These are phyloP conservation scores for Coemansia sp. DNA, from an alignment of 192 early-diverging fungal species.

Conservation along the genomic window DNA sequence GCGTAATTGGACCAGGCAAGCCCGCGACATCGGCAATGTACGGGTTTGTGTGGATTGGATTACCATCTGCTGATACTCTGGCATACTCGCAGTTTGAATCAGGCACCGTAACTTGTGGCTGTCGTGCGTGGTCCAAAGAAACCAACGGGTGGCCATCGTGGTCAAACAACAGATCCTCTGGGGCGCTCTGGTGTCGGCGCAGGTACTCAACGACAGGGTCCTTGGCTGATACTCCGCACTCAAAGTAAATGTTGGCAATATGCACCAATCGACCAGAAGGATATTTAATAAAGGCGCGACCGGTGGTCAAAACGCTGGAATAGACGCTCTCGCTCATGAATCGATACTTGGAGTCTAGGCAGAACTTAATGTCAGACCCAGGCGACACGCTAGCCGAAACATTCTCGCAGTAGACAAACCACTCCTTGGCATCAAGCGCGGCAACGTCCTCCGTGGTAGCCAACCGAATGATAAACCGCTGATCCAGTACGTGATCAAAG, in stretches of 20 bases:
- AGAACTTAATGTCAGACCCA: conserved; percentile 70
- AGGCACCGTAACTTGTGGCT: too few relatives aligned
- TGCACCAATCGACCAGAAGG: conserved; percentile 63
- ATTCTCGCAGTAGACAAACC: conserved; percentile 61
- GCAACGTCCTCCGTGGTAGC: conserved; percentile 72
- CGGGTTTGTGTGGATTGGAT: too few relatives aligned
- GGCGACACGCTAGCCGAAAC: conserved; percentile 45
- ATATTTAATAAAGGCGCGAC: conserved; percentile 58
- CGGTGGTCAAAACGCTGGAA: conserved; percentile 66
- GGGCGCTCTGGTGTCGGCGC: too few relatives aligned
- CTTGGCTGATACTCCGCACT: conserved; percentile 14
- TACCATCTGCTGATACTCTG: too few relatives aligned
- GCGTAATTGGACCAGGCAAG: too few relatives aligned
- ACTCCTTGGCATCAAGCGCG: conserved; percentile 80
- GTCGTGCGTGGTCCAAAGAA: too few relatives aligned
- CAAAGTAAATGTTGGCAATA: conserved; percentile 76
- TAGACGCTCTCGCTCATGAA: too few relatives aligned
- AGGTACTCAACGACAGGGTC: too few relatives aligned
- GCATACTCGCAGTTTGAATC: too few relatives aligned
- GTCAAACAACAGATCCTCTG: too few relatives aligned
- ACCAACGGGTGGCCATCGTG: too few relatives aligned
- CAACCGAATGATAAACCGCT: conserved; percentile 67
- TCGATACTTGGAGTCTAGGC: conserved; percentile 63
- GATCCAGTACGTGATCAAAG: conserved; percentile 72
- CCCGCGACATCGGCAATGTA: too few relatives aligned